Conservation (phyloP, 2,329 filamentous ascomycete genomes). For the Microcera coccophila region DNA sequence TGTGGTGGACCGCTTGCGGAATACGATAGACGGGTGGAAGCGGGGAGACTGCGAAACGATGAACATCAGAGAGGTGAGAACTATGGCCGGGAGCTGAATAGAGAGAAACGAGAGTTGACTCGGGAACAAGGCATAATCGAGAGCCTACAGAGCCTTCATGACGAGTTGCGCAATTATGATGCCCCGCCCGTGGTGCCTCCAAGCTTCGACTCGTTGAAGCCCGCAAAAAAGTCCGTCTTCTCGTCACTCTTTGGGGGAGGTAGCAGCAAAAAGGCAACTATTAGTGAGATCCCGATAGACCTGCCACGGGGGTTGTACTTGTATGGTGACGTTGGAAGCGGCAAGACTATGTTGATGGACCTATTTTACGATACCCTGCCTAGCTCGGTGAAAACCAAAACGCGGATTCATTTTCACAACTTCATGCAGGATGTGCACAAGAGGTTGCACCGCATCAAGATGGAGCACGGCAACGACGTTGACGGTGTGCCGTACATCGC, state of each 20-base stretch:
- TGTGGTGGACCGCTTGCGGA: conserved; percentile 73
- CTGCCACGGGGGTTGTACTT: conserved; percentile 89
- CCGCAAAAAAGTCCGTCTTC: conserved; percentile 51
- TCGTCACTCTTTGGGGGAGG: conserved; percentile 58
- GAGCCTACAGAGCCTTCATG: conserved; percentile 81
- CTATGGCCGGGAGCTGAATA: neutral
- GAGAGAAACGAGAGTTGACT: conserved; percentile 11
- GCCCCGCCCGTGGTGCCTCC: conserved; percentile 74
- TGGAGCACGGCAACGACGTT: conserved; percentile 81
- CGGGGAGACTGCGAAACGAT: conserved; percentile 75
- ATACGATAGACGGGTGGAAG: conserved; percentile 77
- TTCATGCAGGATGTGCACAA: conserved; percentile 99
- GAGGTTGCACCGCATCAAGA: conserved; percentile 83
- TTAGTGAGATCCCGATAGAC: conserved; percentile 60
- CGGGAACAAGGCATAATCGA: conserved; percentile 70
- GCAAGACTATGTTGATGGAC: conserved; percentile 99
- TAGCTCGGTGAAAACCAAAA: conserved; percentile 72
- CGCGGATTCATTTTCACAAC: conserved; percentile 95
- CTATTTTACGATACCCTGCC: conserved; percentile 94
- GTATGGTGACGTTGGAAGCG: conserved; percentile 92
- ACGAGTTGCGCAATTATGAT: conserved; percentile 70
- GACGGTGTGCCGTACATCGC: conserved; percentile 90
- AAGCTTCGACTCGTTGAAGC: conserved; percentile 64
- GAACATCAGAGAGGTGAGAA: conserved; percentile 77
- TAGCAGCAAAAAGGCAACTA: conserved; percentile 34